These are phyloP conservation scores for Scutellaria minor DNA, from an alignment of 257 asterid genomes.

Conservation along the genomic window DNA sequence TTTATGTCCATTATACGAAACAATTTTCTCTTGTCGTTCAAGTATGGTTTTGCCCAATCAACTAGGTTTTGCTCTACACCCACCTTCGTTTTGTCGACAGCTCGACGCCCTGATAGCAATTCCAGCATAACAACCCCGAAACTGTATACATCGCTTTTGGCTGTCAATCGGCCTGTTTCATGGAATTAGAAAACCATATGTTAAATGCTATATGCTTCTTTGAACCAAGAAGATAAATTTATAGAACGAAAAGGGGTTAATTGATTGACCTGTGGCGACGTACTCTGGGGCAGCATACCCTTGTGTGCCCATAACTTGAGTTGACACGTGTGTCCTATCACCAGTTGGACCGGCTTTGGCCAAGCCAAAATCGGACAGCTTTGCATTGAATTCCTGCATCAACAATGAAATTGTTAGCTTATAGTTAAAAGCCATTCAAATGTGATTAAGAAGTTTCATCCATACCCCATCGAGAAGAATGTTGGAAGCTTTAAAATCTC, in stretches of 20 bases:
- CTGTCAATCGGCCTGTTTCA: conserved; percentile 34
- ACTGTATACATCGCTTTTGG: conserved; percentile 40
- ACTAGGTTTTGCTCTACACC: conserved; percentile 42
- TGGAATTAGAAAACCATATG: too few relatives aligned
- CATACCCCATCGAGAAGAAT: conserved; percentile 86
- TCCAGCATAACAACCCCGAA: conserved; percentile 44
- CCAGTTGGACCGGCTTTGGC: conserved; percentile 97
- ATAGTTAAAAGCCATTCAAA: conserved; percentile 3
- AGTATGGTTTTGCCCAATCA: conserved; percentile 43
- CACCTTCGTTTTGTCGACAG: conserved; percentile 38
- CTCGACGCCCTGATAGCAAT: conserved; percentile 41
- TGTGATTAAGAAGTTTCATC: conserved; percentile 2
- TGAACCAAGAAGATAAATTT: not conserved
- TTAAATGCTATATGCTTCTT: too few relatives aligned
- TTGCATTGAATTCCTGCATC: conserved; percentile 85
- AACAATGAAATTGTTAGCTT: conserved; percentile 18
- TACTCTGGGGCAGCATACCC: conserved; percentile 99
- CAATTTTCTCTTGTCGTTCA: conserved; percentile 38
- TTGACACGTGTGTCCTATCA: conserved; percentile 88
- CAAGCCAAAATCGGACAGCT: conserved; percentile 88
- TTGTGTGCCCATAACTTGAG: conserved; percentile 91
- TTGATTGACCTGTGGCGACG: conserved; percentile 75
- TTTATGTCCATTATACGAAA: conserved; percentile 44
- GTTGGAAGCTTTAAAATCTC: conserved; percentile 93
- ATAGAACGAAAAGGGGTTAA: not conserved